Conservation (phyloP, 164 flowering plant genomes). For the Echeveria elegans region DNA sequence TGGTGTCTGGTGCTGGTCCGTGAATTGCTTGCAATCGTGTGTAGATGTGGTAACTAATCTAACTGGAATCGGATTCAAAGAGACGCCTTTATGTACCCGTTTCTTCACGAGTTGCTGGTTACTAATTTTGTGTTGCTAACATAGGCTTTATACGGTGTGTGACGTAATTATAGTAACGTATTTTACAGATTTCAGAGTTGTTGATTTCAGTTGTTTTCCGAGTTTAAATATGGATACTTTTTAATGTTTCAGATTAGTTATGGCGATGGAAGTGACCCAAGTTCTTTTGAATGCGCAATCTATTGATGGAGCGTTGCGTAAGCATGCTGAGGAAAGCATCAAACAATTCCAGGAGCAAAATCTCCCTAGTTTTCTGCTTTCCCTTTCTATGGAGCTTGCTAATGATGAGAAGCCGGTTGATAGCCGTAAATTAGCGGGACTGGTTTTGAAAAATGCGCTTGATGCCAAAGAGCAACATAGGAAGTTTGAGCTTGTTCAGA, state of each 20-base stretch:
- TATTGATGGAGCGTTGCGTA: constrained; percentile 39
- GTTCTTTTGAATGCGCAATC: constrained; percentile 53
- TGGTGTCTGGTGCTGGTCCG: too few species aligned
- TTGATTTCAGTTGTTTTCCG: not conserved
- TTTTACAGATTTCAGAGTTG: not conserved
- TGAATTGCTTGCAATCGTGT: too few species aligned
- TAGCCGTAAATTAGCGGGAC: constrained; percentile 55
- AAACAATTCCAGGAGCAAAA: constrained; percentile 58
- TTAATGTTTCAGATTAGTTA: constrained; percentile 11
- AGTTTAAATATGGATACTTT: not conserved
- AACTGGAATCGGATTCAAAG: too few species aligned
- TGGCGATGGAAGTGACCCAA: constrained; percentile 57
- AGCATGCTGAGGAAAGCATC: constrained; percentile 51
- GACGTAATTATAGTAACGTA: not conserved
- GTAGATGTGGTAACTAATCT: too few species aligned
- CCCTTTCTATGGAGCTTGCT: constrained; percentile 48
- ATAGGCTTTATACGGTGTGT: too few species aligned
- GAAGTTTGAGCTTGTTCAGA: constrained; percentile 47
- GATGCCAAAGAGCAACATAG: constrained; percentile 57
- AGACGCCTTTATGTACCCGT: too few species aligned
- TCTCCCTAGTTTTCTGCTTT: constrained; percentile 43
- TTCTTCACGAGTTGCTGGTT: too few species aligned
- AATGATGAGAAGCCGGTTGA: constrained; percentile 57
- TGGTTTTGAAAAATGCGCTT: constrained; percentile 51
- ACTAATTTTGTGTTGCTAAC: too few species aligned